Conservation (phyloP, 2,329 filamentous ascomycete genomes). For the Colletotrichum simmondsii region DNA sequence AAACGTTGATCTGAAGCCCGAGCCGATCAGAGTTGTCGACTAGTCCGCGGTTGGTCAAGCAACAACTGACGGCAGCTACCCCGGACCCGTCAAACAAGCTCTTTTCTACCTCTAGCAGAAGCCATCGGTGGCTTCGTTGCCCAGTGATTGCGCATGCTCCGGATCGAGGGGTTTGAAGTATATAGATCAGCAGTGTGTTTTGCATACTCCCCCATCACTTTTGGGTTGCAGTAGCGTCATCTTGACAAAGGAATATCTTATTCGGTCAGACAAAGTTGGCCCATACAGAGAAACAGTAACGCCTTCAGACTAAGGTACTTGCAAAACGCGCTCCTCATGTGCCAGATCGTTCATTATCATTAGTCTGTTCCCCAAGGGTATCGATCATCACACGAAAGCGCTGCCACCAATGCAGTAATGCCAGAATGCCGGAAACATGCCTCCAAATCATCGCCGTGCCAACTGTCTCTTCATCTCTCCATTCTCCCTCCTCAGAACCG, state of each 20-base stretch:
- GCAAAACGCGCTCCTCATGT: not conserved
- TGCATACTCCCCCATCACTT: not conserved
- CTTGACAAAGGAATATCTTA: not conserved
- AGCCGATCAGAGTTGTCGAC: not conserved
- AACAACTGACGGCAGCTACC: not conserved
- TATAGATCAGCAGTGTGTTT: not conserved
- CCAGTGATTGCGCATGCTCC: not conserved
- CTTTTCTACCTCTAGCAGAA: not conserved
- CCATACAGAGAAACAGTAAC: conserved; percentile 8
- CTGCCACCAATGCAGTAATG: not conserved
- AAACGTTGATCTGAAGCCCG: not conserved
- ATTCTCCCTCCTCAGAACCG: conserved; percentile 62
- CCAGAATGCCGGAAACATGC: not conserved
- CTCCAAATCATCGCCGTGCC: conserved; percentile 1
- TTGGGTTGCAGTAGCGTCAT: not conserved
- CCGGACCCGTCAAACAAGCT: not conserved
- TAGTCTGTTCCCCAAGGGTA: not conserved
- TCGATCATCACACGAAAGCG: not conserved
- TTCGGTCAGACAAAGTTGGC: not conserved
- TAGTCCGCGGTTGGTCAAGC: not conserved
- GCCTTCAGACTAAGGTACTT: not conserved
- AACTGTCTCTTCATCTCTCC: conserved; percentile 41
- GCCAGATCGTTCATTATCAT: conserved; percentile 21
- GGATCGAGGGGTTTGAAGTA: not conserved
- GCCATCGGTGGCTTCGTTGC: not conserved